Evolutionary conservation across 192 early-diverging fungal genomes (phyloP).

Genomic region (Chytriomyces confervae): DNA sequence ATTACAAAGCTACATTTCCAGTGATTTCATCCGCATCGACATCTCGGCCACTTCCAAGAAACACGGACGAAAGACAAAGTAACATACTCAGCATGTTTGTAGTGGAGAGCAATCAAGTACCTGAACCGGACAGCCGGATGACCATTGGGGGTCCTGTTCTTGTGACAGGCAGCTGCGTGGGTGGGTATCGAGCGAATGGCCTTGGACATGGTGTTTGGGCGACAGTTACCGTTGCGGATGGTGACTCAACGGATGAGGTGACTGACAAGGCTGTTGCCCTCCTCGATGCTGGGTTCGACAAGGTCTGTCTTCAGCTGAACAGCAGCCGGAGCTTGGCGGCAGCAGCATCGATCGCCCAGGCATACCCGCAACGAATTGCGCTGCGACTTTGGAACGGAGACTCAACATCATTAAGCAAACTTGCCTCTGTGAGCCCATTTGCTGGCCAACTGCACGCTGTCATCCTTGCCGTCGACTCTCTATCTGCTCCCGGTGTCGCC

Average conservation of each 20-base stretch:
- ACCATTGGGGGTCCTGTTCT: neutral
- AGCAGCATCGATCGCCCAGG: neutral
- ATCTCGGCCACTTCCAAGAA: too few species aligned
- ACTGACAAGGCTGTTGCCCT: neutral
- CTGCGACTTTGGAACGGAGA: neutral
- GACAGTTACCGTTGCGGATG: neutral
- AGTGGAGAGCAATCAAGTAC: neutral
- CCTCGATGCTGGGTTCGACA: neutral
- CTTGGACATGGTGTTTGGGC: constrained; percentile 17
- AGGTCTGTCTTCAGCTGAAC: neutral
- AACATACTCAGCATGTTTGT: neutral
- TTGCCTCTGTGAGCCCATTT: neutral
- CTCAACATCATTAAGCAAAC: neutral
- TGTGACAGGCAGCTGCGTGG: neutral
- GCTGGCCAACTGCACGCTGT: neutral
- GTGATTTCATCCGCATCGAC: too few species aligned
- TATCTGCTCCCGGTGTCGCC: neutral
- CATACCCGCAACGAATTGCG: neutral
- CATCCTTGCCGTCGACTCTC: neutral
- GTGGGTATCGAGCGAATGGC: neutral
- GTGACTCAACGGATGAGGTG: neutral
- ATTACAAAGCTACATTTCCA: too few species aligned
- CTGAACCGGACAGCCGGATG: neutral
- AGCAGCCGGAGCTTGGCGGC: neutral
- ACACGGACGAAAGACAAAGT: too few species aligned